Conservation (phyloP, 441 rosid species). For the Gossypium gossypioides region DNA sequence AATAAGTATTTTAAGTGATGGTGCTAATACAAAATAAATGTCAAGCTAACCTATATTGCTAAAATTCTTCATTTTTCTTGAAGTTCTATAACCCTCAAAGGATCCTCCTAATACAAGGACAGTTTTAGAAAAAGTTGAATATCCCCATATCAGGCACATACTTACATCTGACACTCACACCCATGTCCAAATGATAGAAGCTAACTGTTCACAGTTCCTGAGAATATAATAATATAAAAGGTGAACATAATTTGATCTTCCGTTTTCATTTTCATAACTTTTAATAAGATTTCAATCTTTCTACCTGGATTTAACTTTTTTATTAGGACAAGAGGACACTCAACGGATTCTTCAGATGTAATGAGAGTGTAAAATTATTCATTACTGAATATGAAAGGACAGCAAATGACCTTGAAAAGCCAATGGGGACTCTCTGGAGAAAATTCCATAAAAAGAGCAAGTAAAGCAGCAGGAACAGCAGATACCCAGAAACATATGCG, state of each 20-base stretch:
- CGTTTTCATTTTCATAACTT: not conserved
- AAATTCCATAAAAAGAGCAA: constrained; percentile 60
- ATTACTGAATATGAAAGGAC: constrained; percentile 2
- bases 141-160: not conserved
- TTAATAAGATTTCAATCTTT: not conserved
- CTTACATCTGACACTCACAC: not conserved
- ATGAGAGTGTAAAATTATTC: not conserved
- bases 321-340: not conserved
- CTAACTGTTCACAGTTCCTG: not conserved
- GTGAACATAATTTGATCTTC: not conserved
- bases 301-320: not conserved
- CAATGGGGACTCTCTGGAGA: constrained; percentile 92
- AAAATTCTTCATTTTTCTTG: not conserved
- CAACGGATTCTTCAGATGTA: not conserved
- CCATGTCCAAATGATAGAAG: not conserved
- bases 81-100: not conserved
- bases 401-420: constrained; percentile 71
- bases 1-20: not conserved
- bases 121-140: not conserved
- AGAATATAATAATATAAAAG: not conserved
- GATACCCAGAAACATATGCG: constrained; percentile 83
- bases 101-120: not conserved
- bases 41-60: not conserved
- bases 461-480: constrained; percentile 69
- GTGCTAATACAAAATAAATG: not conserved